Percentiles rank a stretch among this genome's conserved stretches.
Evolutionary conservation across 306 rosid species (phyloP).

Genomic region (Comarum palustre): DNA sequence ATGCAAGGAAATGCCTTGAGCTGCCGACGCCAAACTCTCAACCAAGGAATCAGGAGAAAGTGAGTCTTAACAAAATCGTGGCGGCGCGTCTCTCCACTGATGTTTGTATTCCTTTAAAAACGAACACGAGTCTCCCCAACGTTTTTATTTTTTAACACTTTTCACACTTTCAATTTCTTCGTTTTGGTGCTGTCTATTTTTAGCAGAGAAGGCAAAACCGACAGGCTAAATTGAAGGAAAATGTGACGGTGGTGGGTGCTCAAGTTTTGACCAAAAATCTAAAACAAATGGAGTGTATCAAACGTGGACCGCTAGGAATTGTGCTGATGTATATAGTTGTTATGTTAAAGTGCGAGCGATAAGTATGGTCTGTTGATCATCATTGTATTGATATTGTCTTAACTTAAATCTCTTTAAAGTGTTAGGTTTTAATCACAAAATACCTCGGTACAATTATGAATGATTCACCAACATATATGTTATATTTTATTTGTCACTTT

Average conservation of each 20-base stretch:
- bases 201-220: not conserved
- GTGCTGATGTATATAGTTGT: too few relatives aligned
- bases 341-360: too few relatives aligned
- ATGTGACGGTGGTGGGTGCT: not conserved
- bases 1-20: too few relatives aligned
- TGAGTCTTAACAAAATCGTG: not conserved
- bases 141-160: not conserved
- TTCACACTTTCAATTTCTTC: not conserved
- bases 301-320: constrained; percentile 23
- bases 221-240: not conserved
- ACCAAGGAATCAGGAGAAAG: not conserved
- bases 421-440: too few relatives aligned
- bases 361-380: too few relatives aligned
- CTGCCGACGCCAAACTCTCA: not conserved
- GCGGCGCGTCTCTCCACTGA: constrained; percentile 25
- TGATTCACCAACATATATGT: too few relatives aligned
- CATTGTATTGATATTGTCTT: too few relatives aligned
- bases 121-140: not conserved
- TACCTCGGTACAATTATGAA: too few relatives aligned
- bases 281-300: constrained; percentile 1
- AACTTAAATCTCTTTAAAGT: too few relatives aligned
- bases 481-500: too few relatives aligned
- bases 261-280: not conserved
- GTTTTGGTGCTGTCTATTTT: not conserved
- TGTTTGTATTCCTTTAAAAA: constrained; percentile 3